phyloP scores from a whole-genome alignment of 1,139 yeast species.

The Barnettozyma hawaiiensis region DNA sequence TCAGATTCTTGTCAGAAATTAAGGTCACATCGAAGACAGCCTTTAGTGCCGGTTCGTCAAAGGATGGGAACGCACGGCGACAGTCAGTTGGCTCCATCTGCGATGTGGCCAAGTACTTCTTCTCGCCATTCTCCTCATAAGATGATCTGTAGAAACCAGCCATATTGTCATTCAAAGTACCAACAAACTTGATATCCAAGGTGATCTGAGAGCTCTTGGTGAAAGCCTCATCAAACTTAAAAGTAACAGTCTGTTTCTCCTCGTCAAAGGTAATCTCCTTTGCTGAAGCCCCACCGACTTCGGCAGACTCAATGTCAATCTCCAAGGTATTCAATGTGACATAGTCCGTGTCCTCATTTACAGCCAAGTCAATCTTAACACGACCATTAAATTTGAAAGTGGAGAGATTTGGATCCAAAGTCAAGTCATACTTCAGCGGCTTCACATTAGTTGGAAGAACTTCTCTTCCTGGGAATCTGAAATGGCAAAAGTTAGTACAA shows the following conservation, averaged over 20 bases:
- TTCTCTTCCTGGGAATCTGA: conserved; percentile 34
- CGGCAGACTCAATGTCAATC: conserved; percentile 52
- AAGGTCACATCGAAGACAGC: conserved; percentile 69
- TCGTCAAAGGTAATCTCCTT: conserved; percentile 38
- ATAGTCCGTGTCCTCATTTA: conserved; percentile 45
- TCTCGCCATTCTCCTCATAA: conserved; percentile 55
- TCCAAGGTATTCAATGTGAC: conserved; percentile 56
- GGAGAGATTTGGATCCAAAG: conserved; percentile 67
- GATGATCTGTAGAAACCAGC: conserved; percentile 81
- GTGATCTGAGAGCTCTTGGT: conserved; percentile 37
- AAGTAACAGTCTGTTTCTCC: conserved; percentile 59
- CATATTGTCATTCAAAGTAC: conserved; percentile 73
- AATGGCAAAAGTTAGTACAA: neutral
- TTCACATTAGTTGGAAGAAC: conserved; percentile 68
- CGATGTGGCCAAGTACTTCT: conserved; percentile 68
- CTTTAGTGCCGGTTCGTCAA: conserved; percentile 82
- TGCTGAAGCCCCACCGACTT: conserved; percentile 35
- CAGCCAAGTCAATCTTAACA: conserved; percentile 59
- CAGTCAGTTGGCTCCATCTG: conserved; percentile 92
- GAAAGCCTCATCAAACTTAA: conserved; percentile 49
- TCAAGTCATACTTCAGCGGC: conserved; percentile 65
- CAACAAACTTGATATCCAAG: conserved; percentile 55
- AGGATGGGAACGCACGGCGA: conserved; percentile 85
- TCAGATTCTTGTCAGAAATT: conserved; percentile 51
- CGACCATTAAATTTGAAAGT: conserved; percentile 67